These are phyloP conservation scores for Lachnellula subtilissima DNA, from an alignment of 2,329 filamentous ascomycete genomes.

Conservation along the genomic window DNA sequence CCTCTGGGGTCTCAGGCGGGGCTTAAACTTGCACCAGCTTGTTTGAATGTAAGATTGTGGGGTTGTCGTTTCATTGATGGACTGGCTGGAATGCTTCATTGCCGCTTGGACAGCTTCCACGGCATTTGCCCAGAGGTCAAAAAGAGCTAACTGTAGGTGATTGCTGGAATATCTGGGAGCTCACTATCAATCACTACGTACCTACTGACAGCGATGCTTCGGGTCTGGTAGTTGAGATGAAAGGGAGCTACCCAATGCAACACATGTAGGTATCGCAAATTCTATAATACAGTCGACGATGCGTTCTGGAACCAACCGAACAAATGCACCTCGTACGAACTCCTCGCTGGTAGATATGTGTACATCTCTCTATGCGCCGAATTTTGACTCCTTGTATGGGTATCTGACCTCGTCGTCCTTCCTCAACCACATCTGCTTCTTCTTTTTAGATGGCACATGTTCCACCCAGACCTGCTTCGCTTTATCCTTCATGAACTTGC, in stretches of 20 bases:
- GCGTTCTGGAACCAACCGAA: background rate
- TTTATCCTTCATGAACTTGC: constrained; percentile 70
- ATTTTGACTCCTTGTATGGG: constrained; percentile 49
- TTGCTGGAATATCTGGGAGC: no score
- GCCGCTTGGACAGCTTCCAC: no score
- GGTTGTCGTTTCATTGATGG: background rate
- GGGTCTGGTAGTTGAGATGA: no score
- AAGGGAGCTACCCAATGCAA: no score
- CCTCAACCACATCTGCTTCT: constrained; percentile 78
- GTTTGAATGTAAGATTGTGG: background rate
- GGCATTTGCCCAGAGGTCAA: no score
- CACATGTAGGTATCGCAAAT: background rate
- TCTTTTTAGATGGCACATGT: constrained; percentile 81
- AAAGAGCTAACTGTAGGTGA: no score
- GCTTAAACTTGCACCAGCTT: background rate
- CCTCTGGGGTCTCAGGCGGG: background rate
- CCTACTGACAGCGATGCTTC: no score
- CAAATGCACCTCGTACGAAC: background rate
- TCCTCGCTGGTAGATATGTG: background rate
- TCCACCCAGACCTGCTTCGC: constrained; percentile 85
- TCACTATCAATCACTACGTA: no score
- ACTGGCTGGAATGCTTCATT: no score
- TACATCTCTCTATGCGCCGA: constrained; percentile 19
- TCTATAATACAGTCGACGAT: background rate
- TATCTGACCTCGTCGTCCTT: constrained; percentile 73